phyloP scores from a whole-genome alignment of 148 eudicot genomes.

The Amaranthus palmeri region DNA sequence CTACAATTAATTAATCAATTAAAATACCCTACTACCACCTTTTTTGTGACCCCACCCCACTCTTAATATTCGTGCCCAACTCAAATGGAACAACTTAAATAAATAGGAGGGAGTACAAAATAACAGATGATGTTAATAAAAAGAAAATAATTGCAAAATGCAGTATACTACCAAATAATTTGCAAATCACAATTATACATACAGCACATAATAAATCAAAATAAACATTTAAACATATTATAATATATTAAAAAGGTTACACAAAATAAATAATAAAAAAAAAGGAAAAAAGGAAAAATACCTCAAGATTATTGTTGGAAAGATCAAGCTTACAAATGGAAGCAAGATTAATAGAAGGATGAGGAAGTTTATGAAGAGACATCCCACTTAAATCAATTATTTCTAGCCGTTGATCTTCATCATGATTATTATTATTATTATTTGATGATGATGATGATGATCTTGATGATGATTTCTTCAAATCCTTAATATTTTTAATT shows the following conservation, averaged over 20 bases:
- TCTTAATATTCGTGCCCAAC: no score
- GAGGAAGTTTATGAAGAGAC: slow-evolving; percentile 48
- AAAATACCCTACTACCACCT: no score
- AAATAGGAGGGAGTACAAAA: no score
- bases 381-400: slow-evolving; percentile 61
- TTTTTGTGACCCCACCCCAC: no score
- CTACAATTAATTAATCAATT: no score
- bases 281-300: slow-evolving; percentile 5
- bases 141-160: no score
- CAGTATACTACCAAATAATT: no score
- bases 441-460: background rate
- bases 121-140: no score
- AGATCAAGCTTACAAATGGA: slow-evolving; percentile 68
- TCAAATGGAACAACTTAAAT: no score
- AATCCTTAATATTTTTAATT: background rate
- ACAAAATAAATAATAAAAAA: background rate
- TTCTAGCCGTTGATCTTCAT: slow-evolving; percentile 25
- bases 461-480: no score
- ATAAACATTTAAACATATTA: background rate
- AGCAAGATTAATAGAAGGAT: slow-evolving; percentile 45
- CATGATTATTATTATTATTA: background rate
- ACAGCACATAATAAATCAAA: background rate
- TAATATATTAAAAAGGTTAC: background rate
- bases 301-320: slow-evolving; percentile 77
- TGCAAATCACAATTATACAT: background rate